Conservation (phyloP, 192 early-diverging fungal species). For the Thoreauomyces humboldtii region DNA sequence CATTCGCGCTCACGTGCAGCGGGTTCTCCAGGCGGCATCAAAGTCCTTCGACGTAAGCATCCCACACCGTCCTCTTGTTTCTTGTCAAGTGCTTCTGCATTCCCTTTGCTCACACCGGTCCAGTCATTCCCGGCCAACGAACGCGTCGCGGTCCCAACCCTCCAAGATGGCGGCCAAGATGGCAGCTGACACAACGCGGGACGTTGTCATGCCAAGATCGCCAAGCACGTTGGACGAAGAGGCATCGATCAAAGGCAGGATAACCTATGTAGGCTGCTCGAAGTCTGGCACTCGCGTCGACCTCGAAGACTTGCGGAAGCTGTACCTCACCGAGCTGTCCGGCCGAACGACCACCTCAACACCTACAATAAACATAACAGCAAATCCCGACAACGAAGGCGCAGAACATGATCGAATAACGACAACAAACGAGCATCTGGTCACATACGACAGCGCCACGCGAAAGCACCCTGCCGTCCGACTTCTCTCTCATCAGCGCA, state of each 20-base stretch:
- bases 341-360: not conserved
- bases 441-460: slow-evolving; percentile 14
- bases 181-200: too few species aligned
- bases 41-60: too few species aligned
- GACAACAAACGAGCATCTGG: not conserved
- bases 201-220: not conserved
- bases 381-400: not conserved
- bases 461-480: slow-evolving; percentile 59
- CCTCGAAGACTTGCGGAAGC: slow-evolving; percentile 25
- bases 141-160: too few species aligned
- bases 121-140: too few species aligned
- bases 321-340: slow-evolving; percentile 22
- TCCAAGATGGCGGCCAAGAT: too few species aligned
- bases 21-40: too few species aligned
- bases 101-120: too few species aligned
- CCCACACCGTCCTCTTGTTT: too few species aligned
- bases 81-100: too few species aligned
- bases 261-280: slow-evolving; percentile 4
- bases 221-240: not conserved
- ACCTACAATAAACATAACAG: not conserved
- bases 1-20: too few species aligned
- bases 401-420: not conserved
- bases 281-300: slow-evolving; percentile 17
- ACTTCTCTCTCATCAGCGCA: slow-evolving; percentile 47
- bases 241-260: not conserved